Conservation (phyloP, 2,329 filamentous ascomycete species). For the Trichoderma brevicompactum region DNA sequence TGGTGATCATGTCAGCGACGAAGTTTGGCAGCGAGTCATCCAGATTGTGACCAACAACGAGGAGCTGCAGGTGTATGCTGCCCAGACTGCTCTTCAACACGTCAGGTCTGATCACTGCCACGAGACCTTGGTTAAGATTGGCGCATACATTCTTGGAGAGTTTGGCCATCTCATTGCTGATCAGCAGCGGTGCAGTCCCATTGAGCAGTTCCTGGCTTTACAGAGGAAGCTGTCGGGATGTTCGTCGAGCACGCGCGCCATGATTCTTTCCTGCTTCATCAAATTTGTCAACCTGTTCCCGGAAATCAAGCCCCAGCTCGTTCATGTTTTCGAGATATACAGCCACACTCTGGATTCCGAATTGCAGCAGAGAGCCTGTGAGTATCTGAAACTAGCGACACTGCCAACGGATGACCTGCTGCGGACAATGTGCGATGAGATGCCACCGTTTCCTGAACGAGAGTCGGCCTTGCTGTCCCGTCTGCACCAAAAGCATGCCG, state of each 20-base stretch:
- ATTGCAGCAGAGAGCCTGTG: constrained; percentile 92
- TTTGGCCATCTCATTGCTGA: constrained; percentile 97
- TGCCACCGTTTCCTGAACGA: constrained; percentile 96
- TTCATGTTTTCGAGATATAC: constrained; percentile 88
- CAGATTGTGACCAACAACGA: constrained; percentile 99
- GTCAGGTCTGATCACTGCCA: constrained; percentile 93
- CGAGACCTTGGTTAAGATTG: constrained; percentile 97
- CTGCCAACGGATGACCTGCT: constrained; percentile 89
- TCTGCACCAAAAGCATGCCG: constrained; percentile 91
- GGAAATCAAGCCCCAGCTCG: constrained; percentile 93
- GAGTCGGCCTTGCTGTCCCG: constrained; percentile 90
- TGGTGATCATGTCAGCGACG: constrained; percentile 96
- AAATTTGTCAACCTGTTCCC: constrained; percentile 99
- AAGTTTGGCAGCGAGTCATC: constrained; percentile 98
- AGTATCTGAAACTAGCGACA: constrained; percentile 85
- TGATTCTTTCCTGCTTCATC: constrained; percentile 93
- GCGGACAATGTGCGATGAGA: constrained; percentile 94
- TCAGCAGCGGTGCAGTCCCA: constrained; percentile 87
- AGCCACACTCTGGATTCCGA: constrained; percentile 95
- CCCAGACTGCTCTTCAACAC: constrained; percentile 90
- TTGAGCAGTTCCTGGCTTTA: constrained; percentile 93
- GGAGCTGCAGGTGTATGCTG: constrained; percentile 94
- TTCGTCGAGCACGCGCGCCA: constrained; percentile 86
- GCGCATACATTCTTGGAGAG: constrained; percentile 92
- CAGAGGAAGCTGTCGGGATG: constrained; percentile 88